Percentiles rank a stretch among this genome's conserved stretches.
Conservation (phyloP, 305 asterid genomes). For the Fraxinus albicans region DNA sequence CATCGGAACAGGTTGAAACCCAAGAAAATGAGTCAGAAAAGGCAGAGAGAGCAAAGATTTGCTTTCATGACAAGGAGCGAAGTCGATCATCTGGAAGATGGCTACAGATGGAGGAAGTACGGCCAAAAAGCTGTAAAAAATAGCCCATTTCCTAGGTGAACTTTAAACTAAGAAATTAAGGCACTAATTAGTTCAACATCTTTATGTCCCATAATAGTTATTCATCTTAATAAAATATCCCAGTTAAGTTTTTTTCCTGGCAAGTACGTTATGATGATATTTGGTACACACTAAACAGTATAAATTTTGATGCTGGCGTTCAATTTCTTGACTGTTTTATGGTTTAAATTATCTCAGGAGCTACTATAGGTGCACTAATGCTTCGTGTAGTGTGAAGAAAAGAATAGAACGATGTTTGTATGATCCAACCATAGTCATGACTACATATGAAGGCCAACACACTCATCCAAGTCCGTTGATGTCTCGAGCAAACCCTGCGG, state of each 20-base stretch:
- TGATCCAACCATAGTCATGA: conserved; percentile 59
- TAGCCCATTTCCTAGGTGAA: conserved; percentile 70
- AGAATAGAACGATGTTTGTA: conserved; percentile 63
- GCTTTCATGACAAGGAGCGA: conserved; percentile 89
- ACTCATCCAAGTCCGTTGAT: conserved; percentile 53
- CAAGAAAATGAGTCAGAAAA: conserved; percentile 49
- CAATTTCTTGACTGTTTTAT: not conserved
- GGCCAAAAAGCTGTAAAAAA: conserved; percentile 87
- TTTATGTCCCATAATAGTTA: not conserved
- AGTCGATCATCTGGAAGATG: conserved; percentile 79
- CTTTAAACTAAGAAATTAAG: not conserved
- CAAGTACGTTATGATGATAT: too few species aligned
- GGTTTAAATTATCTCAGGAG: conserved; percentile 39
- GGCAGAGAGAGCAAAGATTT: conserved; percentile 59
- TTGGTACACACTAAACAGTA: too few species aligned
- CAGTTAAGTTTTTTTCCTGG: not conserved
- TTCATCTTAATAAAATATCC: not conserved
- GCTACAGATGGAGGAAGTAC: conserved; percentile 82
- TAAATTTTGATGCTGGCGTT: not conserved
- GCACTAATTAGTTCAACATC: not conserved
- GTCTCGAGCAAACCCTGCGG: conserved; percentile 23
- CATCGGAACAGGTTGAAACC: conserved; percentile 44
- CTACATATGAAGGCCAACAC: conserved; percentile 82
- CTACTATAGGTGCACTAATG: conserved; percentile 67
- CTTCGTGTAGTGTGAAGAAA: conserved; percentile 69